A percentile compares a stretch with the other conserved stretches of the same genome.
phyloP scores from a whole-genome alignment of 495 filamentous ascomycete species.

The Podospora conica region DNA sequence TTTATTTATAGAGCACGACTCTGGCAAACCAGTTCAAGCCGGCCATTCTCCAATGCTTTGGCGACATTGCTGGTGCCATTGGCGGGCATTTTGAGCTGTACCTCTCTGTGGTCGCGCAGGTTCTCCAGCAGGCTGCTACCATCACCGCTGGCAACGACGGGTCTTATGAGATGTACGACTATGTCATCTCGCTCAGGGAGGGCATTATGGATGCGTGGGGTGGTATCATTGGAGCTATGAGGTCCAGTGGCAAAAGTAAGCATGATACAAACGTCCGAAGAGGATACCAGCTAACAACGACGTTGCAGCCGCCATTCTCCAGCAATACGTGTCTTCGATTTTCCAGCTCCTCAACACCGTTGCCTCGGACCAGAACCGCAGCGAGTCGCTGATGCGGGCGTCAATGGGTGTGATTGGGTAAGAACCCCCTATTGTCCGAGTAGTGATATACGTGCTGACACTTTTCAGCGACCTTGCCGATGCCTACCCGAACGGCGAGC shows the following conservation, averaged over 20 bases:
- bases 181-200: constrained; percentile 87
- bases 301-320: constrained; percentile 56
- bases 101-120: constrained; percentile 82
- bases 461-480: constrained; percentile 77
- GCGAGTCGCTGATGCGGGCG: constrained; percentile 83
- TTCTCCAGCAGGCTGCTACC: constrained; percentile 83
- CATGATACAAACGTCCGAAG: background rate
- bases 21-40: constrained; percentile 96
- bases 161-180: constrained; percentile 87
- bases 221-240: constrained; percentile 90
- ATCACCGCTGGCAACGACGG: constrained; percentile 67
- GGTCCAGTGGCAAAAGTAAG: constrained; percentile 68
- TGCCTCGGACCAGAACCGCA: constrained; percentile 73
- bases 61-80: constrained; percentile 95
- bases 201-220: constrained; percentile 99
- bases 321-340: constrained; percentile 75
- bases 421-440: constrained; percentile 18
- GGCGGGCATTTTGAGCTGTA: constrained; percentile 88
- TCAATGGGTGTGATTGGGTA: constrained; percentile 96
- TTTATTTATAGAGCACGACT: constrained; percentile 48
- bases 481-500: constrained; percentile 85
- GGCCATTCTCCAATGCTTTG: constrained; percentile 94
- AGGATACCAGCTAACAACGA: constrained; percentile 15
- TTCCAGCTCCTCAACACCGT: constrained; percentile 83
- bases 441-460: background rate